A percentile compares a stretch with the other conserved stretches of the same genome.
Conservation (phyloP, 2,329 filamentous ascomycete genomes). For the Colletotrichum cuscutae region DNA sequence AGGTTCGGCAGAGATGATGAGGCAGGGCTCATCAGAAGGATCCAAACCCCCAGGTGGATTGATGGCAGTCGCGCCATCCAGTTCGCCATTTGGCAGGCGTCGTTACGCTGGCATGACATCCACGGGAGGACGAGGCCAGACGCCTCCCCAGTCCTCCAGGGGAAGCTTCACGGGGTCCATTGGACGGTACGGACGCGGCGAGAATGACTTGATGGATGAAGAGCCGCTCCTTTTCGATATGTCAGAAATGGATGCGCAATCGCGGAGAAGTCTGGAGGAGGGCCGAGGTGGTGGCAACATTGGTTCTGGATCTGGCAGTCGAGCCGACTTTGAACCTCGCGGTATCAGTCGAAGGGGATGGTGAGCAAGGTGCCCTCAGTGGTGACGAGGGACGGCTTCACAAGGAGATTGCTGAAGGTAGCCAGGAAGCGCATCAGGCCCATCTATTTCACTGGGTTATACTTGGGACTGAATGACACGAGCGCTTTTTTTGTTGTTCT, state of each 20-base stretch:
- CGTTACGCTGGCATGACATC: slow-evolving; percentile 56
- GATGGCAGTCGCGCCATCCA: slow-evolving; percentile 50
- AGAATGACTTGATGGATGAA: slow-evolving; percentile 67
- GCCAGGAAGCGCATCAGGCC: neutral
- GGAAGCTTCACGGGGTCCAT: slow-evolving; percentile 57
- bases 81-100: slow-evolving; percentile 57
- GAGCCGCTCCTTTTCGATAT: slow-evolving; percentile 79
- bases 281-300: slow-evolving; percentile 51
- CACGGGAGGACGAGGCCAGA: slow-evolving; percentile 49
- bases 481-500: neutral
- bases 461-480: neutral
- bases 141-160: slow-evolving; percentile 56
- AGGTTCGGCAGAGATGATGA: slow-evolving; percentile 51
- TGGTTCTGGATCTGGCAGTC: slow-evolving; percentile 47
- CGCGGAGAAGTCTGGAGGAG: slow-evolving; percentile 69
- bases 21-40: slow-evolving; percentile 56
- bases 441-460: neutral
- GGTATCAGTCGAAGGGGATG: slow-evolving; percentile 50
- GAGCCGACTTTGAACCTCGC: slow-evolving; percentile 51
- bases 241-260: slow-evolving; percentile 73
- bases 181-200: slow-evolving; percentile 50
- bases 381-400: neutral
- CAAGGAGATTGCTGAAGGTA: neutral
- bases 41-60: slow-evolving; percentile 56
- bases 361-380: slow-evolving; percentile 38